Evolutionary conservation across 2,329 filamentous ascomycete genomes (phyloP).

Genomic region (Triangularia setosa): DNA sequence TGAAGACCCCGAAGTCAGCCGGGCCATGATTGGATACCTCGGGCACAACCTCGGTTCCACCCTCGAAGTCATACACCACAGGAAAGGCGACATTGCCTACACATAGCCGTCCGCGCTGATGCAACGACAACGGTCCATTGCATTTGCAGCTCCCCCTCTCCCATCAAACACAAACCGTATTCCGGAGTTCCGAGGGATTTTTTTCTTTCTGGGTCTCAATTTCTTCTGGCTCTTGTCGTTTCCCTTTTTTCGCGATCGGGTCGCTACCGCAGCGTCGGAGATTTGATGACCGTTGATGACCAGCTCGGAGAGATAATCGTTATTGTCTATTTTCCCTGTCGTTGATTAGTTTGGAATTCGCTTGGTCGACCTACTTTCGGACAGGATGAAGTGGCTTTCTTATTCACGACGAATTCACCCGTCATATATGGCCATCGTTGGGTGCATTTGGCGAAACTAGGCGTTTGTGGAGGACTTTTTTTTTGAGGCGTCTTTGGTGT

Average conservation of each 20-base stretch:
- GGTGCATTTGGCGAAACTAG: background rate
- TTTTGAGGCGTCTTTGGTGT: background rate
- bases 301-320: slow-evolving; percentile 4
- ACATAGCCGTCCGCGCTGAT: slow-evolving; percentile 8
- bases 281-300: slow-evolving; percentile 16
- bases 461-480: background rate
- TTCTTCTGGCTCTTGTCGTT: slow-evolving; percentile 2
- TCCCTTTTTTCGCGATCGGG: background rate
- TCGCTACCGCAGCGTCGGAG: background rate
- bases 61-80: slow-evolving; percentile 39
- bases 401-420: background rate
- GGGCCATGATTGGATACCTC: slow-evolving; percentile 44
- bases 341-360: background rate
- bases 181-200: background rate
- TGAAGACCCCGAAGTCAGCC: slow-evolving; percentile 41
- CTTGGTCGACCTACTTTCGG: background rate
- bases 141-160: background rate
- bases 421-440: background rate
- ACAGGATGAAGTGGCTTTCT: background rate
- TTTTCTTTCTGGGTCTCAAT: background rate
- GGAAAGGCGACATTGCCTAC: slow-evolving; percentile 20
- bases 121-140: slow-evolving; percentile 5
- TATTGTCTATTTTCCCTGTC: slow-evolving; percentile 12
- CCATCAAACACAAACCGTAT: background rate
- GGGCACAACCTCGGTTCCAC: slow-evolving; percentile 41